Evolutionary conservation across 208 protist genomes (phyloP).

Genomic region (Trypanosoma lewisi): DNA sequence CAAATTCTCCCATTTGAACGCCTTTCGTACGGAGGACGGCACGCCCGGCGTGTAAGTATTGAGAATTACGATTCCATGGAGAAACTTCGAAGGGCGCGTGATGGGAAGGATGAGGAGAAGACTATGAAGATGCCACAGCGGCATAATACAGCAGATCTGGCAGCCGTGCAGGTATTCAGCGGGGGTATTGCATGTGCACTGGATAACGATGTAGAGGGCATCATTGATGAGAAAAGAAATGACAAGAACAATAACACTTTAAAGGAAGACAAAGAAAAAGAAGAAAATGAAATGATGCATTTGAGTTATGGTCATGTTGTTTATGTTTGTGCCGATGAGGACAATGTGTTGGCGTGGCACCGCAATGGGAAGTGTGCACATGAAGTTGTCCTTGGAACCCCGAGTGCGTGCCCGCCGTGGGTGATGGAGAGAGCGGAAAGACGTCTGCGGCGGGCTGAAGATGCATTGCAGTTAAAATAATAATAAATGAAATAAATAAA

Average conservation of each 20-base stretch:
- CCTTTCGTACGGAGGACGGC: constrained; percentile 26
- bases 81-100: constrained; percentile 27
- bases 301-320: constrained; percentile 22
- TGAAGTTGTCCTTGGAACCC: constrained; percentile 74
- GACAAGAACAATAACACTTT: background rate
- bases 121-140: constrained; percentile 28
- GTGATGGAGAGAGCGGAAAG: constrained; percentile 29
- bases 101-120: constrained; percentile 3
- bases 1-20: constrained; percentile 26
- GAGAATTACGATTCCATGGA: constrained; percentile 12
- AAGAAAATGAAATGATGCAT: background rate
- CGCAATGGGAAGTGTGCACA: constrained; percentile 66
- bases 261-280: constrained; percentile 6
- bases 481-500: background rate
- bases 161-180: constrained; percentile 41
- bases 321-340: constrained; percentile 44
- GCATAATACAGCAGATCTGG: constrained; percentile 40
- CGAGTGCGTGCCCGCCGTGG: constrained; percentile 70
- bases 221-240: background rate
- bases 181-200: constrained; percentile 41
- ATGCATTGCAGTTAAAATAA: constrained; percentile 3
- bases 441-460: constrained; percentile 17
- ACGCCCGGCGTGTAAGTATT: constrained; percentile 22
- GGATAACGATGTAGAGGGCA: background rate
- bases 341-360: constrained; percentile 54